Conservation (phyloP, 192 early-diverging fungal species). For the Backusella liffmaniae region DNA sequence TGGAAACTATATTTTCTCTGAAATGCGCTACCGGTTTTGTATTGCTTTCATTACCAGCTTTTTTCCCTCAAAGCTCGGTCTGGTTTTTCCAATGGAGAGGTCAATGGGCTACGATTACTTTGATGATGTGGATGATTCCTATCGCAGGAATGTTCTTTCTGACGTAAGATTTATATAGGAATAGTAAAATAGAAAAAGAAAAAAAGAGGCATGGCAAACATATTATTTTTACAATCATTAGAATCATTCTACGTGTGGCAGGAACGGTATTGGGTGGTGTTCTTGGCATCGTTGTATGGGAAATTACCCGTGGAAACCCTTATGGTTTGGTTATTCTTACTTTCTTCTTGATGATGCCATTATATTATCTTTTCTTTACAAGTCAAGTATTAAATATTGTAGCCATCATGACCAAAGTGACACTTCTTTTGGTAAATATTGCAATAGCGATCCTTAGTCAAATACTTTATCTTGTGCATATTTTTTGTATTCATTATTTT, state of each 20-base stretch:
- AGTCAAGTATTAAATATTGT: conserved; percentile 8
- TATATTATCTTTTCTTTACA: conserved; percentile 29
- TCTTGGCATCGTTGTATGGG: conserved; percentile 31
- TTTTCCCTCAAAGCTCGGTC: conserved; percentile 5
- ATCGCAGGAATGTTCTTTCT: conserved; percentile 33
- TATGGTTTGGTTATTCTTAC: conserved; percentile 30
- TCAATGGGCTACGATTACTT: conserved; percentile 38
- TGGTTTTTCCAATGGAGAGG: conserved; percentile 30
- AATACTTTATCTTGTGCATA: not conserved
- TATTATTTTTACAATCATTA: not conserved
- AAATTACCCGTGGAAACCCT: conserved; percentile 30
- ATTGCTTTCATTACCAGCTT: conserved; percentile 24
- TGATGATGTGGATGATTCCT: conserved; percentile 33
- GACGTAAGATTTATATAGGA: conserved; percentile 13
- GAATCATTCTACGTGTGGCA: conserved; percentile 21
- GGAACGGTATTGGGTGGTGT: conserved; percentile 23
- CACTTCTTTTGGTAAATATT: conserved; percentile 20
- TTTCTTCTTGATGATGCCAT: conserved; percentile 24
- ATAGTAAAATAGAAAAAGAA: not conserved
- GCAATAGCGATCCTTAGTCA: not conserved
- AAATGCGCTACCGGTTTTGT: conserved; percentile 31
- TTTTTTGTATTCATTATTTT: not conserved
- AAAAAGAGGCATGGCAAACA: not conserved
- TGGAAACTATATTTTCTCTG: conserved; percentile 24
- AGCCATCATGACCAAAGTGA: conserved; percentile 23